A percentile compares a stretch with the other conserved stretches of the same genome.
Conservation (phyloP, 352 stramenopile species). For the Hyaloperonospora arabidopsidis region DNA sequence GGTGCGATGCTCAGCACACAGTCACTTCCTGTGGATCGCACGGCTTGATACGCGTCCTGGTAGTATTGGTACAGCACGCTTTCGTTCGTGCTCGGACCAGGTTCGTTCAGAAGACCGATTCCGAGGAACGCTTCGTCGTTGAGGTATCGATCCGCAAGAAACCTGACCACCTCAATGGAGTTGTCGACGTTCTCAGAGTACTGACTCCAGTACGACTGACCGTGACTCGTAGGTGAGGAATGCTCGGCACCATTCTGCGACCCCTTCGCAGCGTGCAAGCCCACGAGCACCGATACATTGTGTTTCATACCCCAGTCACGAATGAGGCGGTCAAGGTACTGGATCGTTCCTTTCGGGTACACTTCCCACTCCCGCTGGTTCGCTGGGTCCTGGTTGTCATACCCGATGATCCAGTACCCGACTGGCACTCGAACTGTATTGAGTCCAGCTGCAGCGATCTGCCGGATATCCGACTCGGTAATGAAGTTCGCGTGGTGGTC, state of each 20-base stretch:
- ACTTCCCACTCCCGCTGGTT: constrained; percentile 32
- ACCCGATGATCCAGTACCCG: constrained; percentile 49
- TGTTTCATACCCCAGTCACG: constrained; percentile 35
- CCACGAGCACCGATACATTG: constrained; percentile 50
- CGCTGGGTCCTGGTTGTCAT: constrained; percentile 28
- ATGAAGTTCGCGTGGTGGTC: constrained; percentile 59
- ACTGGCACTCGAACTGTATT: constrained; percentile 57
- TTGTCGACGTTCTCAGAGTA: constrained; percentile 58
- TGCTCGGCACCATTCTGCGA: constrained; percentile 49
- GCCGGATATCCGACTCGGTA: constrained; percentile 47
- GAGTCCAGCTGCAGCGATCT: constrained; percentile 39
- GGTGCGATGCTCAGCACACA: constrained; percentile 61
- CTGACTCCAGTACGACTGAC: constrained; percentile 43
- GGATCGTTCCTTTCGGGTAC: constrained; percentile 33
- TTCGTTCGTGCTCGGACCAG: constrained; percentile 38
- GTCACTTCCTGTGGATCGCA: constrained; percentile 49
- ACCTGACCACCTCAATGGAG: constrained; percentile 41
- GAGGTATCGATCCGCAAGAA: constrained; percentile 57
- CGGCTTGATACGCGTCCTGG: constrained; percentile 50
- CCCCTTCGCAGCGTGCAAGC: constrained; percentile 43
- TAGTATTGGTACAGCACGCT: constrained; percentile 64
- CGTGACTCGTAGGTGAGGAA: constrained; percentile 29
- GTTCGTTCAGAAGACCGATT: constrained; percentile 68
- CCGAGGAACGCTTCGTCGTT: constrained; percentile 60
- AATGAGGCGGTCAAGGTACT: constrained; percentile 43